Percentiles rank a stretch among this genome's conserved stretches.
Conservation (phyloP, 768 basidiomycete species). For the Mycena chlorophos region DNA sequence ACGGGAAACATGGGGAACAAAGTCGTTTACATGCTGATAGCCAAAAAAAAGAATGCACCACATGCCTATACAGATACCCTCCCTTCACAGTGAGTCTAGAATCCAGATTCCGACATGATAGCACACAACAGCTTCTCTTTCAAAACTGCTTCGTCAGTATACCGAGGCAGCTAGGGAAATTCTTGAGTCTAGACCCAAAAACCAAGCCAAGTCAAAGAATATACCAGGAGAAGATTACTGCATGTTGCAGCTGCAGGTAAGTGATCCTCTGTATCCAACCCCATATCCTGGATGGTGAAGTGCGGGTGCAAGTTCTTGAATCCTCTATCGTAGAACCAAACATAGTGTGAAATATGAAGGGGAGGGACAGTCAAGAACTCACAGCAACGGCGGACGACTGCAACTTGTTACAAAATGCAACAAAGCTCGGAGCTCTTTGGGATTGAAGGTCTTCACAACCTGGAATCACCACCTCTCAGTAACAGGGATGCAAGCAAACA, state of each 20-base stretch:
- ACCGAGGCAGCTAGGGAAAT: constrained; percentile 60
- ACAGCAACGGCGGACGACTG: constrained; percentile 84
- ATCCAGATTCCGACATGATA: constrained; percentile 84
- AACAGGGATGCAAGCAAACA: neutral
- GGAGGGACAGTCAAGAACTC: constrained; percentile 27
- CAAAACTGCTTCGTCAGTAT: constrained; percentile 60
- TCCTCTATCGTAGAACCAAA: constrained; percentile 46
- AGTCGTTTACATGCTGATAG: too few relatives aligned
- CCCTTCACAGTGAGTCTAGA: too few relatives aligned
- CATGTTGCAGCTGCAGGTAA: constrained; percentile 82
- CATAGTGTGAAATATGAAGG: neutral
- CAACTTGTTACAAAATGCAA: constrained; percentile 94
- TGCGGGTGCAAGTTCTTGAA: constrained; percentile 84
- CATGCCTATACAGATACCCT: too few relatives aligned
- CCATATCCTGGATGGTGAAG: constrained; percentile 83
- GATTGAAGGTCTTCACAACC: constrained; percentile 77
- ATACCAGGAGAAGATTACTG: constrained; percentile 85
- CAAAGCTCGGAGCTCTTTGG: constrained; percentile 73
- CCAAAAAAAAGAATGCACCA: too few relatives aligned
- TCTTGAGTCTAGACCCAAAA: neutral
- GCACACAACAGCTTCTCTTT: constrained; percentile 78
- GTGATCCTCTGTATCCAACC: constrained; percentile 59
- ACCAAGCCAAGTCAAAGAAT: constrained; percentile 2
- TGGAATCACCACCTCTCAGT: constrained; percentile 25
- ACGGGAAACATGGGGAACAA: too few relatives aligned